Base-by-base conservation (phyloP, 2,329 filamentous ascomycete genomes). In the Trichoderma asperellum region DNA sequence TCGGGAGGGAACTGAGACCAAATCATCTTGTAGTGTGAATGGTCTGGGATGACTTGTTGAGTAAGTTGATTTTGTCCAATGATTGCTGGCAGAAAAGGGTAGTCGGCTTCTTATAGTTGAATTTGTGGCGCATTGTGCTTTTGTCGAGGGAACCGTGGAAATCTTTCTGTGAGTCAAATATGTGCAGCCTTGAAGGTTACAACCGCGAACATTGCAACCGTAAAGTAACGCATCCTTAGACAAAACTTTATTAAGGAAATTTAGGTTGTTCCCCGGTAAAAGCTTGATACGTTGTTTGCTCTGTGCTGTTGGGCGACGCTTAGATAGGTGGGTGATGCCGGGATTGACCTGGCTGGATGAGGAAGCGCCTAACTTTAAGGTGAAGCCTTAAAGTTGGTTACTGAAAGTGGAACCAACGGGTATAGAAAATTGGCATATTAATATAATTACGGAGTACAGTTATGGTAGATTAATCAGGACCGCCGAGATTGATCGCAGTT, bases 1-100 rank as follows among this genome's bases (percentile, higher is more conserved):
- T 65, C 61, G 27, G 24, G 7, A 43, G 61, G 52, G 61, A 24
- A 18, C 49, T 65, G 49, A 56, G 61, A 65, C 61, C 52, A 65
- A 34, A 43, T 56, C 61, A 65, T 65, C 61, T 56, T 65, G 61
- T 47, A 35, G 40, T 35, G 59, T 53, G 59, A 14, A 29, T 29
- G 16, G 5, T 32, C 60, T 53, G 47, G 5, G 21, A 63, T 53
- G 16, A 14, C 14, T 37, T 63, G 8, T 16, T 27, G 8, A 53
- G 3, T 35, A 24, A 18, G 29, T 62, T 53, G 32, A 53, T n/a
- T 63, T 37, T 53, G 21, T 40, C n/a, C 16, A 29, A 49, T 10
- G 8, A n/a, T 53, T 63, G 7, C 21, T 63, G 14, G 16, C 12
- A 40, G 47, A n/a, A 29, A 6, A 53, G 60, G 47, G 47, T 53